Conservation (phyloP, 2,329 filamentous ascomycete species). For the Aspergillus neoniger region DNA sequence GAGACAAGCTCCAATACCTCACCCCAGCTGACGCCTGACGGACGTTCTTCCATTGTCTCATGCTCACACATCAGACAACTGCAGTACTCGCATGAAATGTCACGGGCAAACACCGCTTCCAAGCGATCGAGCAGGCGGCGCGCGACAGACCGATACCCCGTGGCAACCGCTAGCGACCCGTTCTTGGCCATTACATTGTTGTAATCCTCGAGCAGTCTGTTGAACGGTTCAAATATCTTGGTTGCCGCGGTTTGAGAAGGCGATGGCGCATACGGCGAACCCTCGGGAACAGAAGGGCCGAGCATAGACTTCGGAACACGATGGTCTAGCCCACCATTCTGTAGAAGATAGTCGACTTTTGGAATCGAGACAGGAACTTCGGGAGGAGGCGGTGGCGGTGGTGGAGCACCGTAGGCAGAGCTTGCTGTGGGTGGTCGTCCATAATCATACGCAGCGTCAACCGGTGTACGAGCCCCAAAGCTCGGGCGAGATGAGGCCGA, state of each 20-base stretch:
- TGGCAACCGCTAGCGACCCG: constrained; percentile 91
- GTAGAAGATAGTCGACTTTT: constrained; percentile 86
- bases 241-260: constrained; percentile 69
- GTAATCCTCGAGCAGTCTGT: constrained; percentile 83
- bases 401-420: constrained; percentile 46
- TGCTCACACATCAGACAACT: constrained; percentile 79
- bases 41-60: constrained; percentile 59
- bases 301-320: constrained; percentile 74
- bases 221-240: constrained; percentile 78
- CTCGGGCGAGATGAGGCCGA: constrained; percentile 29
- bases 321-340: constrained; percentile 77
- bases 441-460: constrained; percentile 41
- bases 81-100: constrained; percentile 85
- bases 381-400: constrained; percentile 76
- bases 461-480: constrained; percentile 30
- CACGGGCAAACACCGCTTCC: constrained; percentile 90
- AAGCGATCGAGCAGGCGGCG: constrained; percentile 84
- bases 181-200: constrained; percentile 76
- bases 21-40: constrained; percentile 80
- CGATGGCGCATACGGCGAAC: constrained; percentile 58
- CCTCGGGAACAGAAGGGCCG: constrained; percentile 54
- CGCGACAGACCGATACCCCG: constrained; percentile 92
- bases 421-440: constrained; percentile 32
- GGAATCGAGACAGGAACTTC: constrained; percentile 68
- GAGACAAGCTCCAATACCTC: constrained; percentile 93